Evolutionary conservation across 208 protist genomes (phyloP).

Genomic region (Trypanosoma brucei): DNA sequence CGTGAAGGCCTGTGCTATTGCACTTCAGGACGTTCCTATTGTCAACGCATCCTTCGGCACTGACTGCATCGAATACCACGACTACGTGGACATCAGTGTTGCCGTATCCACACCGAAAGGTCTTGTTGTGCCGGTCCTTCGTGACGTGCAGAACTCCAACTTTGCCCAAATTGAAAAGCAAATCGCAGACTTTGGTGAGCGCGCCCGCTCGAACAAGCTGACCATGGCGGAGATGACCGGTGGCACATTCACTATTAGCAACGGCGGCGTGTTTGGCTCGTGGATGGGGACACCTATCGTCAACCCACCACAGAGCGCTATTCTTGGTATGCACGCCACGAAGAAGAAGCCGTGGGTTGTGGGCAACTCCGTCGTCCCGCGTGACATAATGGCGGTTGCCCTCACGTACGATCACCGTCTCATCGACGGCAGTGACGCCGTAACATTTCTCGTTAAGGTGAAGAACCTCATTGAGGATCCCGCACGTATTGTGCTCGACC

Average conservation of each 20-base stretch:
- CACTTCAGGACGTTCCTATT: slow-evolving; percentile 94
- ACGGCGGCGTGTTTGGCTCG: slow-evolving; percentile 98
- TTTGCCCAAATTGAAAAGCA: slow-evolving; percentile 96
- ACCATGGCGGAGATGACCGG: slow-evolving; percentile 97
- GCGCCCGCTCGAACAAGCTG: slow-evolving; percentile 90
- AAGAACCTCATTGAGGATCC: slow-evolving; percentile 97
- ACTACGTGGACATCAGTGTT: slow-evolving; percentile 97
- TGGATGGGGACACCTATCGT: slow-evolving; percentile 99
- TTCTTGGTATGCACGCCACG: slow-evolving; percentile 98
- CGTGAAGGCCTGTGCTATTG: slow-evolving; percentile 94
- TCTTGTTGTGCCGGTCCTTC: slow-evolving; percentile 96
- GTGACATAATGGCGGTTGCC: slow-evolving; percentile 98
- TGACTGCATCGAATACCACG: slow-evolving; percentile 96
- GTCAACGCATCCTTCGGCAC: slow-evolving; percentile 96
- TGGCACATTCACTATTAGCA: slow-evolving; percentile 99
- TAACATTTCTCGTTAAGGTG: slow-evolving; percentile 97
- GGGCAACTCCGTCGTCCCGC: slow-evolving; percentile 84
- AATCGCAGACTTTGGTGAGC: slow-evolving; percentile 90
- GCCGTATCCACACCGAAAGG: slow-evolving; percentile 97
- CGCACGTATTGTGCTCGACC: slow-evolving; percentile 90
- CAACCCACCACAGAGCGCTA: slow-evolving; percentile 98
- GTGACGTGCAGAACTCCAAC: slow-evolving; percentile 93
- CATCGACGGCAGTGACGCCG: slow-evolving; percentile 97
- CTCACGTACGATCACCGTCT: slow-evolving; percentile 99
- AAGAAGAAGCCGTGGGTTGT: slow-evolving; percentile 96